These are phyloP conservation scores for Monosporozyma aquatica DNA, from an alignment of 805 yeast species.

Conservation along the genomic window DNA sequence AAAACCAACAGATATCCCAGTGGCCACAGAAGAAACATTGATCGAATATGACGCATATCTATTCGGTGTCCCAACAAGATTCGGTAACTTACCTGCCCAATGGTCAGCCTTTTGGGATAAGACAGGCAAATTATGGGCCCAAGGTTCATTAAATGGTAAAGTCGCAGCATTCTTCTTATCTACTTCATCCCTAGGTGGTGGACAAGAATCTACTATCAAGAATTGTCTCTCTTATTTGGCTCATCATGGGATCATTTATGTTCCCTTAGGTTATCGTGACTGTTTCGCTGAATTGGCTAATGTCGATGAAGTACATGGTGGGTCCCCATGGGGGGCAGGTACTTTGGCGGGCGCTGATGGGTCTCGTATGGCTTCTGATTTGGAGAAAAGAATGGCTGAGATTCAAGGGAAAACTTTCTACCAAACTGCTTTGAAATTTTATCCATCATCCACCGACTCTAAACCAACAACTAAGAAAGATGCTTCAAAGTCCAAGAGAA, in stretches of 20 bases:
- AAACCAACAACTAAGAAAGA: neutral
- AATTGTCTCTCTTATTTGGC: slow-evolving; percentile 50
- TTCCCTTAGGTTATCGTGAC: slow-evolving; percentile 68
- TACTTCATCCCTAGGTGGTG: slow-evolving; percentile 69
- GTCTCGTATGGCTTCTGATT: slow-evolving; percentile 53
- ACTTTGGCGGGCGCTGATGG: slow-evolving; percentile 71
- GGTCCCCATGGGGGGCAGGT: slow-evolving; percentile 88
- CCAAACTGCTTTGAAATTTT: slow-evolving; percentile 29
- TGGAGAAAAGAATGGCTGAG: slow-evolving; percentile 57
- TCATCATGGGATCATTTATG: slow-evolving; percentile 72
- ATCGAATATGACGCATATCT: slow-evolving; percentile 60
- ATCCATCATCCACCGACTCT: neutral
- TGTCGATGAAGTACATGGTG: slow-evolving; percentile 67
- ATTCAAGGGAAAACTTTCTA: slow-evolving; percentile 65
- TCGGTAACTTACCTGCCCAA: slow-evolving; percentile 69
- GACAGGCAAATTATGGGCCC: slow-evolving; percentile 76
- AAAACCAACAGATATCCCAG: slow-evolving; percentile 44
- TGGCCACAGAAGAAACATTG: slow-evolving; percentile 50
- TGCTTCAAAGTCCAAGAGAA: slow-evolving; percentile 5
- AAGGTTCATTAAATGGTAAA: slow-evolving; percentile 62
- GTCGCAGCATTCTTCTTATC: slow-evolving; percentile 67
- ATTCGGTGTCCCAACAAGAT: slow-evolving; percentile 79
- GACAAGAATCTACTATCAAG: slow-evolving; percentile 69
- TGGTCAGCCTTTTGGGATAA: slow-evolving; percentile 68
- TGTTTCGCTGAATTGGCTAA: slow-evolving; percentile 48